Evolutionary conservation across 257 asterid genomes (phyloP).

Genomic region (Penstemon eatonii): DNA sequence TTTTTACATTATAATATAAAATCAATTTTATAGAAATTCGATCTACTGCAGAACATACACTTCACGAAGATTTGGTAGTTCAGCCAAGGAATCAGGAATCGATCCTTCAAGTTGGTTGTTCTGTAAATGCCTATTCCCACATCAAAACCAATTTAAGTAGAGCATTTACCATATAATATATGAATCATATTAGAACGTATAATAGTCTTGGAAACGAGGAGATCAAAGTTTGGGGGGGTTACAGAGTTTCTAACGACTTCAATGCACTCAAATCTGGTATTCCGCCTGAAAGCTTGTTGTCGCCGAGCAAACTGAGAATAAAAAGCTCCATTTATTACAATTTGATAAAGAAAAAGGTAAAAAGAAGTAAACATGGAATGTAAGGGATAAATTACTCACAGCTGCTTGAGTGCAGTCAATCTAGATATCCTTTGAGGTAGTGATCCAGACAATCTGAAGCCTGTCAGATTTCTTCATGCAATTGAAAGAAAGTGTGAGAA

Average conservation of each 20-base stretch:
- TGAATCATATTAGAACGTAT: not conserved
- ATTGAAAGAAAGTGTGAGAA: conserved; percentile 8
- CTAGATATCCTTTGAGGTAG: conserved; percentile 50
- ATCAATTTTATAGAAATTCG: not conserved
- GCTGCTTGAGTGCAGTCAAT: conserved; percentile 61
- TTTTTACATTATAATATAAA: not conserved
- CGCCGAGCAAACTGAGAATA: conserved; percentile 69
- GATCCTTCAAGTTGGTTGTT: conserved; percentile 69
- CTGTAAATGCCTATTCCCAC: conserved; percentile 64
- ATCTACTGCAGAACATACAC: conserved; percentile 39
- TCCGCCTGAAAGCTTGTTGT: conserved; percentile 59
- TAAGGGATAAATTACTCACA: conserved; percentile 48
- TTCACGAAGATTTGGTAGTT: conserved; percentile 62
- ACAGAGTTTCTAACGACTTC: conserved; percentile 60
- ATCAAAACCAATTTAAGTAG: conserved; percentile 21
- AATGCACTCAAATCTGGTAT: conserved; percentile 68
- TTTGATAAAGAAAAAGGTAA: not conserved
- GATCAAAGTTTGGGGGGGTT: not conserved
- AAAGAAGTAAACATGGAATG: not conserved
- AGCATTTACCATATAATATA: not conserved
- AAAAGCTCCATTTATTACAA: conserved; percentile 14
- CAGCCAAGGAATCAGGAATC: conserved; percentile 55
- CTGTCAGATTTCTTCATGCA: conserved; percentile 68
- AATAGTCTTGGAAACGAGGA: not conserved
- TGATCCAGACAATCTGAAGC: conserved; percentile 57